A percentile compares a stretch with the other conserved stretches of the same genome.
Conservation (phyloP, 495 filamentous ascomycete species). For the Hyaloscypha finlandica region DNA sequence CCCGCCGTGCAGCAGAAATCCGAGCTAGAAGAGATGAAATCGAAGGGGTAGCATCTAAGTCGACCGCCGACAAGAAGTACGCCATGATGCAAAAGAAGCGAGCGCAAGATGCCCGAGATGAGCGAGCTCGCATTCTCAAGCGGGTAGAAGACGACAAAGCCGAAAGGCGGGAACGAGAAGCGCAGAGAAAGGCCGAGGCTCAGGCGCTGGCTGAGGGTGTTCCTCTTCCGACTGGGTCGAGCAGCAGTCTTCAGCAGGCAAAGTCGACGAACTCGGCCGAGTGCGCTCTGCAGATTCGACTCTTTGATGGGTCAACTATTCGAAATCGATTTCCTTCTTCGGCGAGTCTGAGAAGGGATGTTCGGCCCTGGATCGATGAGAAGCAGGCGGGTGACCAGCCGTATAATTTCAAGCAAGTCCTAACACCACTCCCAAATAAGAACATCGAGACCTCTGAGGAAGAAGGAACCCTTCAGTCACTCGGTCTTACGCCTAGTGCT, state of each 20-base stretch:
- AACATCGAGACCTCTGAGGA: conserved; percentile 76
- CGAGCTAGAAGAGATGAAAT: conserved; percentile 15
- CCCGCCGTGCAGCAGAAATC: conserved; percentile 16
- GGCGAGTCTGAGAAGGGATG: conserved; percentile 63
- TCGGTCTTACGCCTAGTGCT: conserved; percentile 74
- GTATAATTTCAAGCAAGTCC: conserved; percentile 83
- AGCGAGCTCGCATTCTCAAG: conserved; percentile 60
- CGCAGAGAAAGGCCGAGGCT: conserved; percentile 44
- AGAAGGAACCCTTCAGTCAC: conserved; percentile 58
- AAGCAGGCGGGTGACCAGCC: conserved; percentile 46
- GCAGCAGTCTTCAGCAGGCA: conserved; percentile 1
- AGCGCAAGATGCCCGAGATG: conserved; percentile 56
- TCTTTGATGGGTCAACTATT: conserved; percentile 82
- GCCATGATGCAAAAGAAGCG: conserved; percentile 43
- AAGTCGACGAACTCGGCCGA: conserved; percentile 25
- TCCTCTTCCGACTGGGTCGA: conserved; percentile 1
- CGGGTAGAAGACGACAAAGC: conserved; percentile 69
- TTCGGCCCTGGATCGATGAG: conserved; percentile 76
- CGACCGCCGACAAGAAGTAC: conserved; percentile 40
- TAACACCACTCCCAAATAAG: conserved; percentile 75
- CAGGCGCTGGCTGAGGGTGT: conserved; percentile 20
- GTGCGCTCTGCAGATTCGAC: conserved; percentile 75
- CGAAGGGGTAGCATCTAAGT: conserved; percentile 37
- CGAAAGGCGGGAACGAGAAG: conserved; percentile 56
- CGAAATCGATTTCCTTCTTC: conserved; percentile 67